Evolutionary conservation across 2,329 filamentous ascomycete species (phyloP).

Genomic region (Cadophora sp.): DNA sequence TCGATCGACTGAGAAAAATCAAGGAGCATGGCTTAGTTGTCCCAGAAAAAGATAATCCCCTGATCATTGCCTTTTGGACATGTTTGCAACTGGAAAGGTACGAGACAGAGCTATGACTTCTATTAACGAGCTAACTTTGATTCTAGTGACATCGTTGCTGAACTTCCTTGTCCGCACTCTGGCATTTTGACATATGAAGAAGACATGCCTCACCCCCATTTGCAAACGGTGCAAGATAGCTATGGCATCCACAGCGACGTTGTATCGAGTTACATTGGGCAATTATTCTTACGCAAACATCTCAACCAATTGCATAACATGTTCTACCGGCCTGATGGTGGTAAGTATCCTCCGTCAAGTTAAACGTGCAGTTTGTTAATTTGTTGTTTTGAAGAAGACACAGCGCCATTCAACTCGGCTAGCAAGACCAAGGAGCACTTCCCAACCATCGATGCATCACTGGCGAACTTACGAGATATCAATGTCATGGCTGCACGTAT

Average conservation of each 20-base stretch:
- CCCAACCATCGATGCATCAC: constrained; percentile 54
- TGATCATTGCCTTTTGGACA: constrained; percentile 87
- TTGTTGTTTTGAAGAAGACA: constrained; percentile 48
- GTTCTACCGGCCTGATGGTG: constrained; percentile 43
- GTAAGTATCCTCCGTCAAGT: constrained; percentile 36
- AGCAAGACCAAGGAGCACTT: constrained; percentile 45
- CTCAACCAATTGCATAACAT: constrained; percentile 65
- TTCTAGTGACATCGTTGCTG: constrained; percentile 84
- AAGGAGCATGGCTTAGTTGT: constrained; percentile 33
- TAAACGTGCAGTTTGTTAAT: constrained; percentile 52
- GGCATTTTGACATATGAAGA: constrained; percentile 67
- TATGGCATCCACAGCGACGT: constrained; percentile 56
- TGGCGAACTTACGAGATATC: constrained; percentile 48
- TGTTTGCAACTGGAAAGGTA: constrained; percentile 91
- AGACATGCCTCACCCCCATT: constrained; percentile 71
- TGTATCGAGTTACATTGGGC: constrained; percentile 65
- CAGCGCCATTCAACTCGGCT: constrained; percentile 36
- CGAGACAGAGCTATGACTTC: not conserved
- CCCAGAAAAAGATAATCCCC: constrained; percentile 61
- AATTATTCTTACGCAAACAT: constrained; percentile 68
- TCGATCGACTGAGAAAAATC: constrained; percentile 48
- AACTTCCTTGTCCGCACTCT: constrained; percentile 71
- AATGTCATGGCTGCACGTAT: constrained; percentile 57
- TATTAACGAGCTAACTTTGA: constrained; percentile 25
- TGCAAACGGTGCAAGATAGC: constrained; percentile 50